phyloP scores from a whole-genome alignment of 2,329 filamentous ascomycete genomes.

The Cercospora beticola region DNA sequence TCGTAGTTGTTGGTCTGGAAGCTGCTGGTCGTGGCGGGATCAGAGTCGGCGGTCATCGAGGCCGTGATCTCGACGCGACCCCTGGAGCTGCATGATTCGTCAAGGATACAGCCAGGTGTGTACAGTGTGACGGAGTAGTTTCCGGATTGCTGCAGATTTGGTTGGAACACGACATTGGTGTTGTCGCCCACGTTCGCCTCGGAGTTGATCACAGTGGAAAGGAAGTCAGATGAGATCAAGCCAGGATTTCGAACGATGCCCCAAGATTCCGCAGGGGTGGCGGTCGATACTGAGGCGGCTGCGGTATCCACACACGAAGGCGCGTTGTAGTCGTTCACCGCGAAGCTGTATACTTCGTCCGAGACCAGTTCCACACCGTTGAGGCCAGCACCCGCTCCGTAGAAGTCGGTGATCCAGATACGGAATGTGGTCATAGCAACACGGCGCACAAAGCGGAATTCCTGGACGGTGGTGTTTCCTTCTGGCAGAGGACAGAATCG shows the following conservation, averaged over 20 bases:
- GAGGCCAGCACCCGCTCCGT: conserved; percentile 80
- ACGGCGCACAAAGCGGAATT: conserved; percentile 85
- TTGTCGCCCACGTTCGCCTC: conserved; percentile 48
- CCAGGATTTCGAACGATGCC: conserved; percentile 60
- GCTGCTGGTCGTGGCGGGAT: conserved; percentile 60
- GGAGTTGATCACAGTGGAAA: conserved; percentile 64
- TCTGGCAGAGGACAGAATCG: conserved; percentile 77
- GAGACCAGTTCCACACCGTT: conserved; percentile 84
- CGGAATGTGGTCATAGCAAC: conserved; percentile 87
- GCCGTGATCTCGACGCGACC: conserved; percentile 82
- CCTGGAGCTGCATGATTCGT: conserved; percentile 71
- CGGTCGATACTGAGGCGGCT: conserved; percentile 62
- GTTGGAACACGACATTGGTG: conserved; percentile 72
- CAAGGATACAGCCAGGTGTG: conserved; percentile 84
- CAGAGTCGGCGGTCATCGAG: conserved; percentile 55
- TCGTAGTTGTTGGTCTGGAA: conserved; percentile 94
- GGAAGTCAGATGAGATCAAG: conserved; percentile 71
- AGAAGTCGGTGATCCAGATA: conserved; percentile 83
- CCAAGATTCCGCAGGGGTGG: conserved; percentile 64
- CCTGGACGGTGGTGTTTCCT: conserved; percentile 70
- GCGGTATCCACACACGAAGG: conserved; percentile 70
- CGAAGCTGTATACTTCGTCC: conserved; percentile 68
- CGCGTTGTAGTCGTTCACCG: conserved; percentile 84
- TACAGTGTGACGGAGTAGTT: conserved; percentile 91
- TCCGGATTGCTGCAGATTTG: conserved; percentile 82